phyloP scores from a whole-genome alignment of 768 basidiomycete genomes.

The Tricholoma terreum region DNA sequence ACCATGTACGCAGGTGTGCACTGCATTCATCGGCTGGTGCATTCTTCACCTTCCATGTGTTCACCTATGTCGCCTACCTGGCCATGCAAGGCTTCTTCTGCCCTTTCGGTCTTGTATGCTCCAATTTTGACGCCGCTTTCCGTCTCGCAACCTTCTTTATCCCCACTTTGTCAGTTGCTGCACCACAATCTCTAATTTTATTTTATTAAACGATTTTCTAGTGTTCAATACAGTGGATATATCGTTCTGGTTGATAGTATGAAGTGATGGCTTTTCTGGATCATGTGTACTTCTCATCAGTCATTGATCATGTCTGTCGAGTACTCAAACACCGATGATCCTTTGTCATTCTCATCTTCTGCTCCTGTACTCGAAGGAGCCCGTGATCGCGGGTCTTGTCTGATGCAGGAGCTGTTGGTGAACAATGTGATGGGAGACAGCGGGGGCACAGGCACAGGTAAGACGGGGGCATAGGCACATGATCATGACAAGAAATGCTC shows the following conservation, averaged over 20 bases:
- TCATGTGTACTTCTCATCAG: constrained; percentile 40
- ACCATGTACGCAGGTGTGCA: too few relatives aligned
- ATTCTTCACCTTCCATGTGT: constrained; percentile 60
- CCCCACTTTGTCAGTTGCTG: constrained; percentile 55
- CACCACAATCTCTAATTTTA: neutral
- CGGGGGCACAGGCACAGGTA: too few relatives aligned
- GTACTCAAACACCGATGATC: constrained; percentile 13
- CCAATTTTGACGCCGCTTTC: constrained; percentile 45
- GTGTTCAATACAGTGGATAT: constrained; percentile 67
- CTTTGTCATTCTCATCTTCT: too few relatives aligned
- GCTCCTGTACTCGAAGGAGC: too few relatives aligned
- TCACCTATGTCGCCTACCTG: constrained; percentile 64
- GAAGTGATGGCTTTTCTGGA: constrained; percentile 87
- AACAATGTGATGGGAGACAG: too few relatives aligned
- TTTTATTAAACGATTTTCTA: constrained; percentile 9
- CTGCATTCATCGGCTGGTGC: constrained; percentile 41
- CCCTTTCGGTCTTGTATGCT: constrained; percentile 55
- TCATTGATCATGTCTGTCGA: neutral
- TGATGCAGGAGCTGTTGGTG: too few relatives aligned
- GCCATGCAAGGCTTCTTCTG: constrained; percentile 86
- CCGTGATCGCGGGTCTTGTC: too few relatives aligned
- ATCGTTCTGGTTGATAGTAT: constrained; percentile 64
- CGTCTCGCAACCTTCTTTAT: constrained; percentile 64
- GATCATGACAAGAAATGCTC: too few relatives aligned
- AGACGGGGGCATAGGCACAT: too few relatives aligned